Base-by-base conservation (phyloP, 139 green algal species). In the Chlamydomonas asymmetrica region DNA sequence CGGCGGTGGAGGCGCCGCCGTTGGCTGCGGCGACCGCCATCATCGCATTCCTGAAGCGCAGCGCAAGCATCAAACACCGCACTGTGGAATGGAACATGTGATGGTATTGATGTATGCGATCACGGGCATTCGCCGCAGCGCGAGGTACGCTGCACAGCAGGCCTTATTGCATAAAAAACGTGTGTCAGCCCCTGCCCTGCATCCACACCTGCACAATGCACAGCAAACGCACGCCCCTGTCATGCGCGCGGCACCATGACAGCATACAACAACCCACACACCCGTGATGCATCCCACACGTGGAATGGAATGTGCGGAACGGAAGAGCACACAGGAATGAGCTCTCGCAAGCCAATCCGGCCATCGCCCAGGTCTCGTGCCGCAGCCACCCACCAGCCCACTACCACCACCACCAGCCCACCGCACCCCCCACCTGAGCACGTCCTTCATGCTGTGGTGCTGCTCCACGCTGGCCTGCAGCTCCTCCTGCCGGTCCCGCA, bases 381-480 rank as follows among this genome's bases (percentile, higher is more conserved):
- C 43, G 16, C 4, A 66, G 6, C 3, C 27, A 20, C 54, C 32
- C 49, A 41, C 0, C 65, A 66, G 23, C 32, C 52, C 25, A 38
- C 74, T 9, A 38, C 56, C 37, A 68, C 37, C 31, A 40, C 40
- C 31, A 3, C 31, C 2, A 4, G 35, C 27, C 41, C 10, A 61
- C 32, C 39, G 45, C 29, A 75, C 31, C 1, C 31, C 71, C 7
- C 67, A 74, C 25, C 31, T 40, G 10, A 85, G 59, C 32, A 49
- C 48, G 43, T 83, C 72, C 38, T 84, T 84, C 64, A 83, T 37
- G 23, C 32, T 59, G 5, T 40, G 39, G 20, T 84, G 52, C 37
- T 87, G 77, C 10, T 76, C 80, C 7, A 48, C 27, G 13, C 66
- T 63, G 45, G 84, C 85, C 59, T 77, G 71, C 71, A 77, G 59